These are phyloP conservation scores for Lichtheimia ornata DNA, from an alignment of 371 early-diverging fungal species.

Conservation along the genomic window DNA sequence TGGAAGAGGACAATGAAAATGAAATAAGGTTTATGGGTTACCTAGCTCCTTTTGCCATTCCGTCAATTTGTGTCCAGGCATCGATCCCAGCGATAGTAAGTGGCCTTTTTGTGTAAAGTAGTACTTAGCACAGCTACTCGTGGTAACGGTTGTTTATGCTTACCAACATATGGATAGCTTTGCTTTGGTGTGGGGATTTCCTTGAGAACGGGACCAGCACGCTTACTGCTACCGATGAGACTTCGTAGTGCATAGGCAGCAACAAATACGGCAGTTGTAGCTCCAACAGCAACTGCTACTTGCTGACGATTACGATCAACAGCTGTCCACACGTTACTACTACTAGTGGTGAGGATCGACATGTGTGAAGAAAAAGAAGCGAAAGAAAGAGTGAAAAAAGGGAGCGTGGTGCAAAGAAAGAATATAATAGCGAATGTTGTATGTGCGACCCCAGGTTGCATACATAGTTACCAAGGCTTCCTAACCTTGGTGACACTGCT, in stretches of 20 bases:
- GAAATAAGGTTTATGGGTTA: not conserved
- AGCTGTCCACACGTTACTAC: not conserved
- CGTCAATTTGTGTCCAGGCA: slow-evolving; percentile 6
- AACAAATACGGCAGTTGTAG: not conserved
- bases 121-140: not conserved
- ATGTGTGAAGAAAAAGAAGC: not conserved
- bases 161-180: slow-evolving; percentile 9
- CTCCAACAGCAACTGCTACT: not conserved
- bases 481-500: no score
- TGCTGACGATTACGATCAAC: not conserved
- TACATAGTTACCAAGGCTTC: no score
- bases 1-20: not conserved
- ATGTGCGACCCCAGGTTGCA: no score
- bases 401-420: slow-evolving; percentile 3
- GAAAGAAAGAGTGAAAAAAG: not conserved
- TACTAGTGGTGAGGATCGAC: not conserved
- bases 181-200: slow-evolving; percentile 5
- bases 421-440: not conserved
- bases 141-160: not conserved
- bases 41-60: slow-evolving; percentile 14
- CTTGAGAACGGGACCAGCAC: not conserved
- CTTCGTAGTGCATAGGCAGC: not conserved
- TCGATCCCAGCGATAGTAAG: slow-evolving; percentile 11
- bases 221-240: not conserved
- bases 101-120: slow-evolving; percentile 4